Conservation (phyloP, 306 rosid genomes). For the Fragaria ananassa region DNA sequence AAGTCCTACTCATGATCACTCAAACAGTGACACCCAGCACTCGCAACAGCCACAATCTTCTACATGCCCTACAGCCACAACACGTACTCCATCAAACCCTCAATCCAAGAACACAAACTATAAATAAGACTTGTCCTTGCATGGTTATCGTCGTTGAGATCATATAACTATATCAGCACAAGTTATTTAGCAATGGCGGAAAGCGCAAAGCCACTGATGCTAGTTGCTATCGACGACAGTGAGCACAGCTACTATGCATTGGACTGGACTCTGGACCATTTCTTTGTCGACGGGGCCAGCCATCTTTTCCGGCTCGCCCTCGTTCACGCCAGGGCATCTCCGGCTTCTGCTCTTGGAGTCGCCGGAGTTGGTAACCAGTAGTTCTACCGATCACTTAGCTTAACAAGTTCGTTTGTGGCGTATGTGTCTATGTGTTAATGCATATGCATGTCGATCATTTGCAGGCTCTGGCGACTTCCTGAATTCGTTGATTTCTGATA, state of each 20-base stretch:
- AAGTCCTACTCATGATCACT: background rate
- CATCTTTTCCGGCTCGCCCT: conserved; percentile 28
- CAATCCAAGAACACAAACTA: background rate
- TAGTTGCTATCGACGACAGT: conserved; percentile 34
- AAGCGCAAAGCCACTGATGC: conserved; percentile 26
- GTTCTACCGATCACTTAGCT: background rate
- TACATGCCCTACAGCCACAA: background rate
- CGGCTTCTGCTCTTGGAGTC: conserved; percentile 23
- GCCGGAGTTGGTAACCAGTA: conserved; percentile 23
- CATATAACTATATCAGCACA: background rate
- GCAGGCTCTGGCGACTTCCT: conserved; percentile 27
- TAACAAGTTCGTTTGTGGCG: background rate
- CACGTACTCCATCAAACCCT: background rate
- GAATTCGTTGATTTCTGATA: conserved; percentile 19
- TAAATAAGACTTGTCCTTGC: background rate
- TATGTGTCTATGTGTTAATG: background rate
- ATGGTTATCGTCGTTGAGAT: background rate
- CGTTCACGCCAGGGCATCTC: conserved; percentile 28
- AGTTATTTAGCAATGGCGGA: conserved; percentile 24
- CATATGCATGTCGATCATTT: background rate
- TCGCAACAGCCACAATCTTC: background rate
- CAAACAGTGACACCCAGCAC: conserved; percentile 1
- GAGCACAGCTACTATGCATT: conserved; percentile 39
- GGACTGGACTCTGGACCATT: conserved; percentile 39
- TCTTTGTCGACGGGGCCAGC: conserved; percentile 8